phyloP scores from a whole-genome alignment of 495 filamentous ascomycete species.

The Aspergillus panamensis region DNA sequence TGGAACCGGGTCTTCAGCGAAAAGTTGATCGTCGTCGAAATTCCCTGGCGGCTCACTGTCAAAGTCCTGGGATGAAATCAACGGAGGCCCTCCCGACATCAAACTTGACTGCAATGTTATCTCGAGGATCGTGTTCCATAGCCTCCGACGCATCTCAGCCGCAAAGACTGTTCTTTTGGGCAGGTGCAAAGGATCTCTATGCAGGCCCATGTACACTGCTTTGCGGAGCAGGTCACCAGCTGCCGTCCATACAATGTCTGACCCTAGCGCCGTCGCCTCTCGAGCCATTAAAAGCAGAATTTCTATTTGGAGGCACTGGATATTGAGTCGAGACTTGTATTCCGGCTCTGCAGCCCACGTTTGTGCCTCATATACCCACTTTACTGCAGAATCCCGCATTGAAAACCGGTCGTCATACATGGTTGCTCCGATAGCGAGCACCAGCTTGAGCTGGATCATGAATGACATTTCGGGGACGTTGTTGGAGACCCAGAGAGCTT shows the following conservation, averaged over 20 bases:
- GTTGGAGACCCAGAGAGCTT: slow-evolving; percentile 27
- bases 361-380: slow-evolving; percentile 53
- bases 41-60: slow-evolving; percentile 54
- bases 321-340: slow-evolving; percentile 45
- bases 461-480: slow-evolving; percentile 25
- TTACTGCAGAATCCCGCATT: slow-evolving; percentile 36
- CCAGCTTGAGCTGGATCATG: slow-evolving; percentile 48
- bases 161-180: slow-evolving; percentile 38
- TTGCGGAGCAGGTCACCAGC: slow-evolving; percentile 52
- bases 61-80: slow-evolving; percentile 49
- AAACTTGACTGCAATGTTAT: slow-evolving; percentile 50
- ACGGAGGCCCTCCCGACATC: slow-evolving; percentile 47
- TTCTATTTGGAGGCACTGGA: slow-evolving; percentile 46
- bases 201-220: slow-evolving; percentile 60
- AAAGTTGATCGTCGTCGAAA: slow-evolving; percentile 37
- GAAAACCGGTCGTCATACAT: slow-evolving; percentile 33
- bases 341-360: slow-evolving; percentile 50
- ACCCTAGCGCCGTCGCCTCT: slow-evolving; percentile 43
- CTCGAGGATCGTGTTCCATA: slow-evolving; percentile 62
- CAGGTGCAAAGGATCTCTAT: slow-evolving; percentile 53
- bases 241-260: slow-evolving; percentile 54
- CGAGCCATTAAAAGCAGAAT: slow-evolving; percentile 49
- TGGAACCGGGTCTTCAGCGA: slow-evolving; percentile 26
- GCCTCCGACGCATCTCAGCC: slow-evolving; percentile 55
- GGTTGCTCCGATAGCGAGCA: slow-evolving; percentile 49